Evolutionary conservation across 179 eudicot species (phyloP).

Genomic region (Spinacia oleracea): DNA sequence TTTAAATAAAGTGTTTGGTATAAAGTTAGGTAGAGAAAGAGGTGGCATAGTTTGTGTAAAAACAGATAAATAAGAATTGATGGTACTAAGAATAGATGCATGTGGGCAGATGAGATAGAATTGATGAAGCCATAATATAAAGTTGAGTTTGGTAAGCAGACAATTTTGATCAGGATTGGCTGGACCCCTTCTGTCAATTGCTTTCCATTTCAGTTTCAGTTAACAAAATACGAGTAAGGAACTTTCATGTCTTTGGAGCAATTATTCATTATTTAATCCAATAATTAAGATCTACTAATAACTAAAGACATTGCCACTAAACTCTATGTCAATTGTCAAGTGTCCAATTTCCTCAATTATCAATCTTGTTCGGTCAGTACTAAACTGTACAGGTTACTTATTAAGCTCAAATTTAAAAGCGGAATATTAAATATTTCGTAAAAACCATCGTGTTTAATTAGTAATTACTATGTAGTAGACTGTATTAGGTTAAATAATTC

Average conservation of each 20-base stretch:
- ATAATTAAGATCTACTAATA: neutral
- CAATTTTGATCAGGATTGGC: constrained; percentile 25
- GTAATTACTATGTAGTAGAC: too few species aligned
- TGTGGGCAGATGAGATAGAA: constrained; percentile 30
- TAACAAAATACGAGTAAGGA: neutral
- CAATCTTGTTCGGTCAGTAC: neutral
- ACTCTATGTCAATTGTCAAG: constrained; percentile 1
- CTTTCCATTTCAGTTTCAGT: neutral
- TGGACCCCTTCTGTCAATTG: constrained; percentile 25
- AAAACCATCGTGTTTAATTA: too few species aligned
- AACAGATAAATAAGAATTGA: neutral
- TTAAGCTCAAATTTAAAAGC: too few species aligned
- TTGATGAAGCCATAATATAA: constrained; percentile 6
- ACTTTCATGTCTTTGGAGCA: neutral
- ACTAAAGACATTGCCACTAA: neutral
- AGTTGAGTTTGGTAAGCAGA: constrained; percentile 21
- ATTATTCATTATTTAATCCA: neutral
- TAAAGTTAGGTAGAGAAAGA: constrained; percentile 21
- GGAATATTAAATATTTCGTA: too few species aligned
- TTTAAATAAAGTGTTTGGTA: too few species aligned
- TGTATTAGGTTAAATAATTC: too few species aligned
- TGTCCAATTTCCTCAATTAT: neutral
- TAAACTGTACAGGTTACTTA: neutral
- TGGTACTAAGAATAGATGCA: constrained; percentile 15
- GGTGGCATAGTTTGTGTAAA: constrained; percentile 3